Conservation (phyloP, 78 protist species). For the Pigoraptor vietnamica region DNA sequence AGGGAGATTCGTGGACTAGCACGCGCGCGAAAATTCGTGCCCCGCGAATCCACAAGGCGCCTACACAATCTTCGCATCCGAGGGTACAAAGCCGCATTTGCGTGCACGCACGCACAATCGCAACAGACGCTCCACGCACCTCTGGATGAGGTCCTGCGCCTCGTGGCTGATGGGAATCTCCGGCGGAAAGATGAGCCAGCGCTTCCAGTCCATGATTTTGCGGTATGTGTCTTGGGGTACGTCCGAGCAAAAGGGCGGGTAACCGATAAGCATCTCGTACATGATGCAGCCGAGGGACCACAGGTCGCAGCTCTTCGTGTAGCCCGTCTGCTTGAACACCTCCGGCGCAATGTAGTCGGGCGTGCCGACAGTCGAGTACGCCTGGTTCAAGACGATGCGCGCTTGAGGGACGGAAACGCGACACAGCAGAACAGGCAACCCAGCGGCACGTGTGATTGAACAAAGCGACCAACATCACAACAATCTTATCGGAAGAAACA, state of each 20-base stretch:
- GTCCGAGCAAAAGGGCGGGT: conserved; percentile 70
- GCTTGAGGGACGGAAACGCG: background rate
- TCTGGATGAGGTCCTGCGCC: conserved; percentile 10
- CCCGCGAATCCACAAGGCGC: no score
- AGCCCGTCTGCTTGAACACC: conserved; percentile 44
- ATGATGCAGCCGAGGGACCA: conserved; percentile 82
- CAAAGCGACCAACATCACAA: background rate
- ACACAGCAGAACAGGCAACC: background rate
- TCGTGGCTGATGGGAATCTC: background rate
- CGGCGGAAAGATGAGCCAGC: conserved; percentile 46
- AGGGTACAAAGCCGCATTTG: no score
- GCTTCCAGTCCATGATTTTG: conserved; percentile 26
- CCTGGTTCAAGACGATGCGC: background rate
- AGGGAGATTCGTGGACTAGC: background rate
- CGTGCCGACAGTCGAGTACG: conserved; percentile 53
- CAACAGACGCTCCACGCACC: no score
- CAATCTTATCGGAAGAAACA: no score
- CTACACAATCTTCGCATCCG: no score
- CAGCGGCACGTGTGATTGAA: background rate
- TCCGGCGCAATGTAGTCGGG: conserved; percentile 92
- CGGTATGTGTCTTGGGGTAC: conserved; percentile 21
- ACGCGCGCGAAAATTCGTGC: background rate
- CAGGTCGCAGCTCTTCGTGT: conserved; percentile 26
- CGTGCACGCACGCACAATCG: no score
- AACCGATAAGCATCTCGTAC: conserved; percentile 74